Base-by-base conservation (phyloP, 352 stramenopile genomes). In the Pythium inflatum region DNA sequence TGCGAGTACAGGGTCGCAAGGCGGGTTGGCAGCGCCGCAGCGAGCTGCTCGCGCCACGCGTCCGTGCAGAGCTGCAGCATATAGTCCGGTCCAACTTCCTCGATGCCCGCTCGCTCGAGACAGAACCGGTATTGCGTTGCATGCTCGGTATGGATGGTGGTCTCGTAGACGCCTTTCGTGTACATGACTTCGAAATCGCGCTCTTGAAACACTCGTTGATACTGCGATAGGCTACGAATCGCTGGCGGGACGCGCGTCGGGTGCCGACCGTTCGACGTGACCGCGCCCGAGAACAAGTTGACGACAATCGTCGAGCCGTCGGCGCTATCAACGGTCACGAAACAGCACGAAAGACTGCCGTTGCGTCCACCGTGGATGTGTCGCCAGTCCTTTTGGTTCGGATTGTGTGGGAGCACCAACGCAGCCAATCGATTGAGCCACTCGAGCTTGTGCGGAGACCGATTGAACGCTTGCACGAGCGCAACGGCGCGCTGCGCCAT, bases 151-250 rank as follows among this genome's bases (percentile, higher is more conserved):
- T 71, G 31, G 34, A 66, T 53, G 0, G 80, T 86, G 40, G 62
- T 68, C 14, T 82, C 40, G 34, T 65, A 80, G 18, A 81, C 65
- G 14, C 71, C 71, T 48, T 74, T 73, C 0, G 33, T 31, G 33
- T 48, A 68, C 11, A 68, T 72, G 1, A 89, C 80, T 66, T 89
- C 80, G 51, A 90, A 90, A 25, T 92, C 81, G 33, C 70, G 60
- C 0, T 59, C 48, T 3, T 75, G 70, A 67, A 92, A 92, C 4
- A 90, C 38, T n/a, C 55, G 45, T 11, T 49, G 31, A 49, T 87
- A 92, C 18, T 53, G 48, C 20, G 70, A 4, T 13, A 79, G 54
- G 0, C 61, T 0, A 9, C 79, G 78, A 61, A 92, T 87, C 0
- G 57, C 30, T 0, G 14, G 5, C n/a, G 82, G 79, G 3, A 92